These are phyloP conservation scores for cucumber (Cucumis sativus) DNA, from an alignment of 306 rosid genomes.

Conservation along the genomic window Cucumber_9930_V3 NC_026660.2:17616001-17616500, in stretches of 20 bases:
- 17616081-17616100: conserved; percentile 83
- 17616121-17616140: conserved; percentile 75
- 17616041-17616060: conserved; percentile 52
- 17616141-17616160: conserved; percentile 81
- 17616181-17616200: conserved; percentile 79
- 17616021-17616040: conserved; percentile 65
- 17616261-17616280: conserved; percentile 74
- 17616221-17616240: conserved; percentile 75
- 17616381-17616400: conserved; percentile 87
- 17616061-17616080: conserved; percentile 50
- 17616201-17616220: conserved; percentile 72
- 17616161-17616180: conserved; percentile 61
- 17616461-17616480: conserved; percentile 7
- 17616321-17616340: conserved; percentile 57
- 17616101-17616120: conserved; percentile 43
- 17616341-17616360: conserved; percentile 38
- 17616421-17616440: conserved; percentile 59
- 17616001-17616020: conserved; percentile 58
- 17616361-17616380: conserved; percentile 87
- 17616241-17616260: conserved; percentile 65
- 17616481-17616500: background rate
- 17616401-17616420: conserved; percentile 62
- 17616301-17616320: conserved; percentile 70
- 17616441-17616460: conserved; percentile 88
- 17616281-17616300: conserved; percentile 39